Percentiles rank a stretch among this genome's conserved stretches.
Conservation (phyloP, 164 flowering plant species). For the Vitis rotundifolia region DNA sequence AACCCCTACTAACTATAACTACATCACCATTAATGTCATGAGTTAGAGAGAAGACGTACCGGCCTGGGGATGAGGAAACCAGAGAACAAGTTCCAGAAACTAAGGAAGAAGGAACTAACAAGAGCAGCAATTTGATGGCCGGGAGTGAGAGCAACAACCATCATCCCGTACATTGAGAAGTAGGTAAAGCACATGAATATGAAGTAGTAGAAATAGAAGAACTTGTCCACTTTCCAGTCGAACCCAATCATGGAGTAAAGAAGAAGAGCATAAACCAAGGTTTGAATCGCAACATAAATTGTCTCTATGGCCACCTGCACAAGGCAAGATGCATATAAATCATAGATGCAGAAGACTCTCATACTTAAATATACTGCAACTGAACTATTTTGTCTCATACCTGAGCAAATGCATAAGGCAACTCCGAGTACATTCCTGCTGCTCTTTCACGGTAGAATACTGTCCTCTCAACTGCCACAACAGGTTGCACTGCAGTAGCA, state of each 20-base stretch:
- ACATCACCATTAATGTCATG: too few species aligned
- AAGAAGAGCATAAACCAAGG: too few species aligned
- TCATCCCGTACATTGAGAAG: constrained; percentile 52
- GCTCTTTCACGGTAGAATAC: too few species aligned
- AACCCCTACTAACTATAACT: too few species aligned
- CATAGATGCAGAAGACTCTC: too few species aligned
- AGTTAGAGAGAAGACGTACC: constrained; percentile 15
- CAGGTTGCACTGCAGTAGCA: constrained; percentile 9
- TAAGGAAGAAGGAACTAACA: too few species aligned
- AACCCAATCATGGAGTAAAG: constrained; percentile 19
- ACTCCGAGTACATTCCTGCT: background rate
- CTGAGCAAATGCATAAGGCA: too few species aligned
- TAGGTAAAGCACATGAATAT: constrained; percentile 48
- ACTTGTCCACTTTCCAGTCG: constrained; percentile 38
- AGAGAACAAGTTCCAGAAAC: too few species aligned
- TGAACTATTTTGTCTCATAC: too few species aligned
- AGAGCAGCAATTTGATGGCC: constrained; percentile 15
- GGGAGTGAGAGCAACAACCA: constrained; percentile 54
- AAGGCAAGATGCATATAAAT: too few species aligned
- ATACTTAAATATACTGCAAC: too few species aligned
- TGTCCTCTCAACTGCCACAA: too few species aligned
- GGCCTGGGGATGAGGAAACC: constrained; percentile 21
- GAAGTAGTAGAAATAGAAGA: constrained; percentile 45
- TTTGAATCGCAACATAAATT: constrained; percentile 14
- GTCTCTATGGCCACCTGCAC: constrained; percentile 51